Base-by-base conservation (phyloP, 805 yeast species). In the Yamadazyma sp. region DNA sequence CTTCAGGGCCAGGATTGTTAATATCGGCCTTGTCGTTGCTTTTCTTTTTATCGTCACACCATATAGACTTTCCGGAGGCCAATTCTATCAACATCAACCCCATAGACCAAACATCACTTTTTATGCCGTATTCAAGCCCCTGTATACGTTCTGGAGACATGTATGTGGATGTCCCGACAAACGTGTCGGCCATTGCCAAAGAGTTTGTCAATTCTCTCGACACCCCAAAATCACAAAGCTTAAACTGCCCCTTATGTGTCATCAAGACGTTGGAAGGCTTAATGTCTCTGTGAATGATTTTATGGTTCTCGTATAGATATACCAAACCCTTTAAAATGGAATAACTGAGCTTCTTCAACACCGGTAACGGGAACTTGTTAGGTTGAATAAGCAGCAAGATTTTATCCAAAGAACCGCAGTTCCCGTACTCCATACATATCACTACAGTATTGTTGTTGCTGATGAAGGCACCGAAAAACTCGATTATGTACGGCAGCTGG, bases 91-190 rank as follows among this genome's bases (percentile, higher is more conserved):
- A 69, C 82, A 90, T 84, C 30, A 93, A 67, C 1, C 99, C 99
- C 48, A 90, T 65, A 0, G 97, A 88, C 99, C 99, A 93, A 9
- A 93, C 91, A 59, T 93, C 99, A 25, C 95, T 91, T 49, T 90
- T 89, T n/a, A 90, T 82, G 6, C 95, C 84, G 62, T 93, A 93
- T 7, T 82, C 82, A 28, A 86, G 87, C 13, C 99, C 99, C 62
- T 89, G 96, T 38, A 93, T 91, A 45, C 99, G 74, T 53, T 93
- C 99, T 0, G 99, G 99, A 1, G 96, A 85, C 74, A 93, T 93
- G 57, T 93, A 93, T 0, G 95, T 88, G 1, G 96, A 88, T 0
- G 99, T 93, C 1, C 99, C 99, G 7, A 93, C 98, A 69, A 93
- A 93, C 0, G 99, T 93, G 53, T 93, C 96, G 0, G 97, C 99